These are phyloP conservation scores for Aspergillus fischeri DNA, from an alignment of 2,329 filamentous ascomycete species.

Conservation along the genomic window DNA sequence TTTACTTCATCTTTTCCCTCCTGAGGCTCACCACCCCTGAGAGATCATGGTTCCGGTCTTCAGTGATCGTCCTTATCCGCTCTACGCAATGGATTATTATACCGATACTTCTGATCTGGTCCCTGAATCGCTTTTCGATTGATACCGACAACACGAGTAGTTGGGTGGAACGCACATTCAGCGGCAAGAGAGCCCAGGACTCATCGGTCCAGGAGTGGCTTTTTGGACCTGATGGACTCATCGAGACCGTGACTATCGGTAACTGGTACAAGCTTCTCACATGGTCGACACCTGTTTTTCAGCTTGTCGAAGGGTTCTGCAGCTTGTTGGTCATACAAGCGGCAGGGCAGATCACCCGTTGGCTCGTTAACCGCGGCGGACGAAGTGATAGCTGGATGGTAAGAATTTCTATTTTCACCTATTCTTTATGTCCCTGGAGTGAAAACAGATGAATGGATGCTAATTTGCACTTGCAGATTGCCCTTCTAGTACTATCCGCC, in stretches of 20 bases:
- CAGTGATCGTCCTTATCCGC: constrained; percentile 64
- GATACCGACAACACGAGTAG: constrained; percentile 65
- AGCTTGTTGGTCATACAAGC: constrained; percentile 94
- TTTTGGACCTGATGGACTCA: constrained; percentile 77
- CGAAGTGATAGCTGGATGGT: constrained; percentile 97
- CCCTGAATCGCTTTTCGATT: constrained; percentile 89
- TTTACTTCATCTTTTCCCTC: constrained; percentile 84
- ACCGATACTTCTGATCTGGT: constrained; percentile 86
- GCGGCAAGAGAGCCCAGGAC: constrained; percentile 58
- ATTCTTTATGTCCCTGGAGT: background rate
- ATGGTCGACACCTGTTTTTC: constrained; percentile 92
- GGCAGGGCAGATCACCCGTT: constrained; percentile 87
- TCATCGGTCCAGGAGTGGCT: constrained; percentile 76
- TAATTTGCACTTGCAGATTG: constrained; percentile 58
- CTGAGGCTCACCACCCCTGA: constrained; percentile 79
- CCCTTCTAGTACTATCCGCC: constrained; percentile 79
- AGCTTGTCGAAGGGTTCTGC: constrained; percentile 93
- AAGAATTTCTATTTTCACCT: constrained; percentile 35
- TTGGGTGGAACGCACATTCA: constrained; percentile 80
- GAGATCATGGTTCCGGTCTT: constrained; percentile 68
- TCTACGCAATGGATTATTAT: constrained; percentile 83
- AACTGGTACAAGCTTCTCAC: constrained; percentile 83
- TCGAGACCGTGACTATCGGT: constrained; percentile 76
- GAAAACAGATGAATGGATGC: constrained; percentile 4
- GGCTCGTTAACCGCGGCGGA: constrained; percentile 82